These are phyloP conservation scores for Trypanosoma melophagium DNA, from an alignment of 208 protist species.

Conservation along the genomic window DNA sequence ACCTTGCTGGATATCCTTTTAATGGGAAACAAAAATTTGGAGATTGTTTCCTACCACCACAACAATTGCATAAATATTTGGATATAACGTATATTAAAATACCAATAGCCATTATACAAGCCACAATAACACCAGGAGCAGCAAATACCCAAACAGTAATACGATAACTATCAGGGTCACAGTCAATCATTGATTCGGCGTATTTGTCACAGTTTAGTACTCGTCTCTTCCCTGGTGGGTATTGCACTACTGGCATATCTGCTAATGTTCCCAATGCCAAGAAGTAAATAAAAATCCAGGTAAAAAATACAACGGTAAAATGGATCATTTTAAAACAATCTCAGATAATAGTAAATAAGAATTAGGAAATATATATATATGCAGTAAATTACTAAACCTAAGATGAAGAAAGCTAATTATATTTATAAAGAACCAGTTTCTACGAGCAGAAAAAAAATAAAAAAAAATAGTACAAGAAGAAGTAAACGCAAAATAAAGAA, in stretches of 20 bases:
- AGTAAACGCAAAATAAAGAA: constrained; percentile 27
- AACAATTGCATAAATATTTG: constrained; percentile 51
- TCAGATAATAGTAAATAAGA: too few species aligned
- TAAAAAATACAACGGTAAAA: too few species aligned
- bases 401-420: too few species aligned
- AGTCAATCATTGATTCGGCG: constrained; percentile 13
- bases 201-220: constrained; percentile 33
- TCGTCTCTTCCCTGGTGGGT: constrained; percentile 14
- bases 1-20: constrained; percentile 30
- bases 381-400: too few species aligned
- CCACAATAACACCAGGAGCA: constrained; percentile 25
- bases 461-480: constrained; percentile 20
- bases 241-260: constrained; percentile 26
- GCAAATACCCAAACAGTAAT: constrained; percentile 25
- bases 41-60: constrained; percentile 38
- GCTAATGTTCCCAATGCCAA: constrained; percentile 5
- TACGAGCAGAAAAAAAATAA: constrained; percentile 1
- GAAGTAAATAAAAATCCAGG: constrained; percentile 20
- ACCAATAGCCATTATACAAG: constrained; percentile 19
- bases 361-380: constrained; percentile 19
- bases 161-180: constrained; percentile 27
- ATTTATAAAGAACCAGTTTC: too few species aligned
- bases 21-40: constrained; percentile 50
- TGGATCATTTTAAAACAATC: too few species aligned
- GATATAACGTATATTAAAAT: constrained; percentile 33